Evolutionary conservation across 1,139 yeast species (phyloP).

Genomic region (Taiozyma sp.): DNA sequence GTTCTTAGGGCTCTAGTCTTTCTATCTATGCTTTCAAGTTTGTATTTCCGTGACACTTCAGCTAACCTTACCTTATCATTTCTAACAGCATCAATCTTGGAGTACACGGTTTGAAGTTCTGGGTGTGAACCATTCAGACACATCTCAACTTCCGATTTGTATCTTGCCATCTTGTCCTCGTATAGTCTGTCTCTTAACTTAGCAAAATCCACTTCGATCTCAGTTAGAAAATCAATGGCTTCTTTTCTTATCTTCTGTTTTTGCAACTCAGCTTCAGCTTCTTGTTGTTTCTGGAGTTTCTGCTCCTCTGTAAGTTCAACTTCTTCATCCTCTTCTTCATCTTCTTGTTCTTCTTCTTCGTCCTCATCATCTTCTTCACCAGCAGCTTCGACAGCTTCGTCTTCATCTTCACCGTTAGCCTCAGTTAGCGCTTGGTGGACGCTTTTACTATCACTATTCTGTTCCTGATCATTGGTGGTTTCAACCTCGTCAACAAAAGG

Average conservation of each 20-base stretch:
- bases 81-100: slow-evolving; percentile 65
- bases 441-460: background rate
- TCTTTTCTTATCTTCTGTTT: slow-evolving; percentile 45
- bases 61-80: slow-evolving; percentile 69
- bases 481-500: background rate
- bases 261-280: slow-evolving; percentile 42
- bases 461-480: background rate
- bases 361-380: slow-evolving; percentile 5
- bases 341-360: slow-evolving; percentile 12
- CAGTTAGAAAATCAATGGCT: slow-evolving; percentile 67
- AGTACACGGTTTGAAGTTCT: slow-evolving; percentile 61
- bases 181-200: slow-evolving; percentile 72
- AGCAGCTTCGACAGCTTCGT: background rate
- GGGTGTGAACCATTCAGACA: slow-evolving; percentile 93
- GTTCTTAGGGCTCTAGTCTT: slow-evolving; percentile 81
- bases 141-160: slow-evolving; percentile 80
- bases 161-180: slow-evolving; percentile 67
- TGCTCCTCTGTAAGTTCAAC: slow-evolving; percentile 27
- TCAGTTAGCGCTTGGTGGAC: slow-evolving; percentile 7
- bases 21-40: slow-evolving; percentile 68
- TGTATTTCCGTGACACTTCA: slow-evolving; percentile 64
- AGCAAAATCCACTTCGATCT: slow-evolving; percentile 84
- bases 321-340: slow-evolving; percentile 17
- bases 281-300: slow-evolving; percentile 31
- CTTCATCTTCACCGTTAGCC: slow-evolving; percentile 9